Evolutionary conservation across 257 asterid genomes (phyloP).

Genomic region (Forsythia viridissima): DNA sequence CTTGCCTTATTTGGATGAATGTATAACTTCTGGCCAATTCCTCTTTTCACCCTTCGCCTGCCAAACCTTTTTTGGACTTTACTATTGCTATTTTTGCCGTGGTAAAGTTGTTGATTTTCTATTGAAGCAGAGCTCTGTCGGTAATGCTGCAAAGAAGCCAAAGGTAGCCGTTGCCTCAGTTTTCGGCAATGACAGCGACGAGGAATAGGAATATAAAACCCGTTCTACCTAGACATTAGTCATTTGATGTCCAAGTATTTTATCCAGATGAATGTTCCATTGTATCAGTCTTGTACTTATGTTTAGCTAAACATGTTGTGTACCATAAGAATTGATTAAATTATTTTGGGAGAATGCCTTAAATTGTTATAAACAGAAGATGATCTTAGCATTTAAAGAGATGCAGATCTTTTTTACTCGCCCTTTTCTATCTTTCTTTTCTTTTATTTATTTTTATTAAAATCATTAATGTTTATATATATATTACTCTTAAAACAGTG

Average conservation of each 20-base stretch:
- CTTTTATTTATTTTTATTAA: too few species aligned
- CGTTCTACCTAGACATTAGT: neutral
- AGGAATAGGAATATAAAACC: conserved; percentile 40
- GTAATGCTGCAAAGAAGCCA: conserved; percentile 64
- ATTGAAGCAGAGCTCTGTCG: conserved; percentile 45
- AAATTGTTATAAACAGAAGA: neutral
- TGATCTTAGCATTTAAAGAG: neutral
- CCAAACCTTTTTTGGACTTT: neutral
- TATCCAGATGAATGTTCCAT: neutral
- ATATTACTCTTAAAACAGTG: too few species aligned
- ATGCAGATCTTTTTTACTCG: too few species aligned
- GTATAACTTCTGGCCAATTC: neutral
- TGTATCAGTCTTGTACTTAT: neutral
- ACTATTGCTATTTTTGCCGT: neutral
- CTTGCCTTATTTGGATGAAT: neutral
- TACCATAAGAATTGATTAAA: neutral
- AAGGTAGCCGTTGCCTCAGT: conserved; percentile 72
- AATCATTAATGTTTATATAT: too few species aligned
- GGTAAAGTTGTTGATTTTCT: conserved; percentile 16
- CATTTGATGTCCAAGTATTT: neutral
- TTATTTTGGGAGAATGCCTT: neutral
- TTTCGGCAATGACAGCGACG: conserved; percentile 78
- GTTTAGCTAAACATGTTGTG: neutral
- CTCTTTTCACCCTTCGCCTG: neutral
- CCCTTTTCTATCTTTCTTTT: too few species aligned